phyloP scores from a whole-genome alignment of 1,284 basidiomycete species.

The Heterobasidion occidentale region DNA sequence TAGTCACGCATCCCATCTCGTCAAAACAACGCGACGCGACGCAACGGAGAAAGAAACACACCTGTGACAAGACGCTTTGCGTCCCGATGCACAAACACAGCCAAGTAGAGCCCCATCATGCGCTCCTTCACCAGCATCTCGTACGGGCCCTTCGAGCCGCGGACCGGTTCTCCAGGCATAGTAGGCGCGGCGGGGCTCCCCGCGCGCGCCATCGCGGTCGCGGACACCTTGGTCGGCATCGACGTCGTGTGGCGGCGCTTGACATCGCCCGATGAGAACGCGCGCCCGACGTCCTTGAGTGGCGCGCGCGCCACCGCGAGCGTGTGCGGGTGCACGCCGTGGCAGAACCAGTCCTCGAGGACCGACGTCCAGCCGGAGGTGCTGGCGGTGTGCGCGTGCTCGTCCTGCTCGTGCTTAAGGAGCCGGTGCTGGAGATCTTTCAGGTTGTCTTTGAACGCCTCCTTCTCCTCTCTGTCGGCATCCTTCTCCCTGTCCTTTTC shows the following conservation, averaged over 20 bases:
- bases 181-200: not conserved
- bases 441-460: slow-evolving; percentile 18
- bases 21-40: not conserved
- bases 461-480: slow-evolving; percentile 34
- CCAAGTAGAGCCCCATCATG: slow-evolving; percentile 82
- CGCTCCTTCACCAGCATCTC: slow-evolving; percentile 77
- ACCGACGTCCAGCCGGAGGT: slow-evolving; percentile 61
- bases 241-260: not conserved
- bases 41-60: slow-evolving; percentile 15
- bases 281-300: slow-evolving; percentile 6
- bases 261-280: slow-evolving; percentile 8
- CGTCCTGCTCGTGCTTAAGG: slow-evolving; percentile 3
- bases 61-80: slow-evolving; percentile 52
- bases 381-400: slow-evolving; percentile 10
- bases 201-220: not conserved
- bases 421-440: slow-evolving; percentile 16
- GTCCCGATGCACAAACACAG: slow-evolving; percentile 67
- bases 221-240: not conserved
- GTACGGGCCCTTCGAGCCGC: slow-evolving; percentile 53
- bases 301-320: not conserved
- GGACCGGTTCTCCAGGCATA: not conserved
- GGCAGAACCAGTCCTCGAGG: slow-evolving; percentile 66
- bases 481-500: slow-evolving; percentile 30
- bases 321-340: slow-evolving; percentile 23
- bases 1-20: not conserved